These are phyloP conservation scores for Megacollybia marginata DNA, from an alignment of 768 basidiomycete genomes.

Conservation along the genomic window DNA sequence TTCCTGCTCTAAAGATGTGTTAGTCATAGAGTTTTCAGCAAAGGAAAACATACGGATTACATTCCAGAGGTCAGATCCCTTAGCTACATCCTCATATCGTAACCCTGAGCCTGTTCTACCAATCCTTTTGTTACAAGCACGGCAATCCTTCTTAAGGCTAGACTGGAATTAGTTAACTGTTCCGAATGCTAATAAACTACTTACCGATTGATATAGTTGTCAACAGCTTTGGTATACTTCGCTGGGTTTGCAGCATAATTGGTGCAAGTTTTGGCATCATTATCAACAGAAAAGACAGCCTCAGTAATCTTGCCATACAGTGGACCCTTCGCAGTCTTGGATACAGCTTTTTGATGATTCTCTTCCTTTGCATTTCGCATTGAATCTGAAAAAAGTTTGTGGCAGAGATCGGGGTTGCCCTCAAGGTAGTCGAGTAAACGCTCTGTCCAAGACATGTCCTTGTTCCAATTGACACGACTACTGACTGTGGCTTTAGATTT, in stretches of 20 bases:
- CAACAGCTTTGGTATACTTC: neutral
- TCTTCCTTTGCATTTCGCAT: constrained; percentile 1
- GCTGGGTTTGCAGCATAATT: neutral
- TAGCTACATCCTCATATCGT: neutral
- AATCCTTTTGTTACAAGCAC: neutral
- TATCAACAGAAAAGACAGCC: constrained; percentile 2
- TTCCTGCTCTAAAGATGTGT: neutral
- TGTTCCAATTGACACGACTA: constrained; percentile 2
- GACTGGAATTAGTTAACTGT: neutral
- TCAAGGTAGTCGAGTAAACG: constrained; percentile 5
- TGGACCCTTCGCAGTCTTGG: neutral
- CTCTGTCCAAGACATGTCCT: constrained; percentile 1
- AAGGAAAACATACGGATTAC: constrained; percentile 1
- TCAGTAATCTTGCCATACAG: neutral
- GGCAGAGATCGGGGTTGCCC: neutral
- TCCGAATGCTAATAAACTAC: neutral
- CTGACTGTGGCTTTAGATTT: too few species aligned
- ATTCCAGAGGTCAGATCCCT: constrained; percentile 1
- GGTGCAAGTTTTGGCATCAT: neutral
- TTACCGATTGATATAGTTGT: neutral
- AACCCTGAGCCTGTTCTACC: constrained; percentile 4
- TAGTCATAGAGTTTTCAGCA: neutral
- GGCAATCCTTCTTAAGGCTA: constrained; percentile 1
- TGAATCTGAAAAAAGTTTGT: constrained; percentile 7
- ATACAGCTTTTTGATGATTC: neutral